Evolutionary conservation across 768 basidiomycete genomes (phyloP), one percentile per base, ranked within the genome.

Genomic region (Lactifluus subvellereus): DNA sequence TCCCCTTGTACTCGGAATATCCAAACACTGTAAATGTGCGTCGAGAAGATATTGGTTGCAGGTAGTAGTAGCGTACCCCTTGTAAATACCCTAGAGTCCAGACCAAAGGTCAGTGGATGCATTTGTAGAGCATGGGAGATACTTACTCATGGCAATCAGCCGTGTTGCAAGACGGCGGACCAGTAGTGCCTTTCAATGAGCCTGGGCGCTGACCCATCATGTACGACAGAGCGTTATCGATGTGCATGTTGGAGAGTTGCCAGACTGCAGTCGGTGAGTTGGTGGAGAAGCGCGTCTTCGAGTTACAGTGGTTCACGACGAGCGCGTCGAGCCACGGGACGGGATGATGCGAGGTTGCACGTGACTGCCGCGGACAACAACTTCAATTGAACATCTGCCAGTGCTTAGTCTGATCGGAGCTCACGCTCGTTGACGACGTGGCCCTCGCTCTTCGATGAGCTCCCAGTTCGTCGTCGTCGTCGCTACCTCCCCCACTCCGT

Each of bases 1-100:
- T 85, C 40, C 90, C 91, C 73, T 85, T 88, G 70, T 85, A 94
- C 4, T 69, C 78, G 0, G 75, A 65, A 70, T 90, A 85, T 2
- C 86, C 84, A 64, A 94, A 94, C 20, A 81, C 90, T 91, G 57
- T 33, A 42, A 54, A 48, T 42, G 33, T 47, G n/a, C n/a, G 18
- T 58, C 5, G 20, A 37, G 16, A 10, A 38, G 5, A 37, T 14
- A 5, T 16, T 1, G 27, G 1, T 16, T 5, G 18, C 11, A 9
- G 7, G 8, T 32, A 0, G 11, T 14, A 30, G 16, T 16, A 14
- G 47, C 33, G 8, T 60, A 64, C 62, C 58, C 11, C 42, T 64
- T 37, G 57, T 64, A 20, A 64, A 64, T 2, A 64, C 58, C 32
- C 62, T 64, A n/a, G 18, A 35, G 33, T 33, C 20, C 9, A 8